Evolutionary conservation across 148 eudicot genomes (phyloP), one percentile per base, ranked within the genome.

Genomic region (Chenopodium berlandieri): DNA sequence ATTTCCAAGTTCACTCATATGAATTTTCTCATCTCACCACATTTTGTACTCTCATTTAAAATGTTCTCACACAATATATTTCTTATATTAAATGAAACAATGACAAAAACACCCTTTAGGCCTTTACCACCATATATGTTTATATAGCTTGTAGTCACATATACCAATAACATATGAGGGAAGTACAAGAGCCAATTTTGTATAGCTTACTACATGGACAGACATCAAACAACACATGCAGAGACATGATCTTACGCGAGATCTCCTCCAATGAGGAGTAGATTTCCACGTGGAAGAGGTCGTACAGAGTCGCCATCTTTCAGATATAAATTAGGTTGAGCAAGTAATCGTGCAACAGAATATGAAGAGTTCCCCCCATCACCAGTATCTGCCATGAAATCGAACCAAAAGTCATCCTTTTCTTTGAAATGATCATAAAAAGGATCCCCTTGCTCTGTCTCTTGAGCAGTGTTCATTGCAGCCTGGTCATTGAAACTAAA

Each of bases 381-480:
- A 72, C 99, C 99, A 69, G 99, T 97, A 88, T 97, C 99, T 71
- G 99, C 99, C 99, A 97, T 94, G 82, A 97, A 97, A 82, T 97
- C 99, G 86, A 97, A 92, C 99, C 99, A 97, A 69, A 97, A 81
- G 9, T 86, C 93, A 80, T 94, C 94, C 81, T 90, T 89, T 65
- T 87, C 97, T 82, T 88, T 87, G 62, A 97, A 92, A 82, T 97
- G 98, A 75, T 89, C 90, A 85, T 90, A 92, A 72, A 97, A 83
- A 69, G 94, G 90, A 90, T 94, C 99, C 66, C 86, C 91, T 78
- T 88, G 84, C 75, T 87, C 81, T 83, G 89, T 89, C 81, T 91
- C 99, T 84, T 94, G 86, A 76, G 77, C 87, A 56, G 87, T 88
- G 80, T 88, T 94, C 93, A 93, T 92, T 58, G 98, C 97, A 31